Base-by-base conservation (phyloP, 768 basidiomycete genomes). In the Lactarius hengduanensis region DNA sequence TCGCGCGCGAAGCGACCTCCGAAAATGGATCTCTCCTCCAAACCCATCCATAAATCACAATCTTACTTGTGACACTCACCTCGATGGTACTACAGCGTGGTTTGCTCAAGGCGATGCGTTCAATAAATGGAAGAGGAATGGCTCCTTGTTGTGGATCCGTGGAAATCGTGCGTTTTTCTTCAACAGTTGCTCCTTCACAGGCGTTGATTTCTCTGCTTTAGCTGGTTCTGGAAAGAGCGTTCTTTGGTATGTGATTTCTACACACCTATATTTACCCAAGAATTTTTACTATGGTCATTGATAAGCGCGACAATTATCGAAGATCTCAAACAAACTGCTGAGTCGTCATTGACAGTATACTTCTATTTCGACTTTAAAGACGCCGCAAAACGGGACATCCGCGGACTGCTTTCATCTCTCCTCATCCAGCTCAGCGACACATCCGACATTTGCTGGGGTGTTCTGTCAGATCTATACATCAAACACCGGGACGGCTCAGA, bases 21-120 rank as follows among this genome's bases (percentile, higher is more conserved):
- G 41, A 26, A 45, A 10, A 7, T 65, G 64, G 64, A 53, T 65
- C 8, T 5, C 50, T 55, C 58, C 64, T 16, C 64, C 64, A 1
- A 36, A 65, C 28, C 59, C 58, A 34, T 65, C 64, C 3, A 43
- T 45, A 30, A 65, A 60, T 45, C 64, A 65, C 40, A 59, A 55
- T 9, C 54, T 40, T 18, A 59, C 64, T 9, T n/a, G n/a, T 7
- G 54, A 41, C 2, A 40, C 15, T 5, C 64, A 57, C 0, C 34
- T 57, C 20, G 11, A 47, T 9, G 59, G 59, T 10, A 60, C 64
- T 3, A 40, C 64, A 26, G 15, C 28, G 0, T 65, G 64, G 64
- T 65, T 65, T 7, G 43, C 36, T n/a, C 22, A 22, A 20, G 32
- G 58, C 2, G 13, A 7, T 5, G 32, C 10, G 22, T 65, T 65